A percentile compares a stretch with the other conserved stretches of the same genome.
Conservation (phyloP, 192 early-diverging fungal genomes). For the Paraglomus brasilianum region DNA sequence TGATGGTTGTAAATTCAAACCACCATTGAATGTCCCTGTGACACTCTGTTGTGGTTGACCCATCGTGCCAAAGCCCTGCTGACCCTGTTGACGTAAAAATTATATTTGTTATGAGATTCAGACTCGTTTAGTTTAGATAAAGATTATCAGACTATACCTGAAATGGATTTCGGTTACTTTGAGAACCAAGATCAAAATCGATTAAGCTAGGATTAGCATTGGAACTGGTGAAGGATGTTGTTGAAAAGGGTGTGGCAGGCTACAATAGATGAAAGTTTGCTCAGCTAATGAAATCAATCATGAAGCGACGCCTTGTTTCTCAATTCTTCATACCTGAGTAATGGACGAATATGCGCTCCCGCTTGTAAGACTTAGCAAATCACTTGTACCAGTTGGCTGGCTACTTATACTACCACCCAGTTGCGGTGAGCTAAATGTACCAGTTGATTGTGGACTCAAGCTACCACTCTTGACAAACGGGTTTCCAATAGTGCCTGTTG, state of each 20-base stretch:
- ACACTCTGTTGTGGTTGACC: too few relatives aligned
- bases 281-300: neutral
- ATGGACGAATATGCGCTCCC: neutral
- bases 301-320: neutral
- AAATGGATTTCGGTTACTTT: conserved; percentile 21
- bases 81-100: too few relatives aligned
- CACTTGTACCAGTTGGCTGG: neutral
- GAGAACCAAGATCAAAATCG: neutral
- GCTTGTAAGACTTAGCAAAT: neutral
- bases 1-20: too few relatives aligned
- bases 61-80: too few relatives aligned
- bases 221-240: neutral
- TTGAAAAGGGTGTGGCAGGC: conserved; percentile 19
- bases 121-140: too few relatives aligned
- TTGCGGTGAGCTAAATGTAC: conserved; percentile 3
- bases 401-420: neutral
- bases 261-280: neutral
- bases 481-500: conserved; percentile 23
- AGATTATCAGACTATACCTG: neutral
- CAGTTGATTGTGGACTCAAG: neutral
- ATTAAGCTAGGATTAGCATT: conserved; percentile 19
- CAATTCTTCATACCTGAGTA: neutral
- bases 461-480: neutral
- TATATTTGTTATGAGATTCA: too few relatives aligned
- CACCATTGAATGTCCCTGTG: too few relatives aligned